Base-by-base conservation (phyloP, 805 yeast species). In the Yarrowia sp. region DNA sequence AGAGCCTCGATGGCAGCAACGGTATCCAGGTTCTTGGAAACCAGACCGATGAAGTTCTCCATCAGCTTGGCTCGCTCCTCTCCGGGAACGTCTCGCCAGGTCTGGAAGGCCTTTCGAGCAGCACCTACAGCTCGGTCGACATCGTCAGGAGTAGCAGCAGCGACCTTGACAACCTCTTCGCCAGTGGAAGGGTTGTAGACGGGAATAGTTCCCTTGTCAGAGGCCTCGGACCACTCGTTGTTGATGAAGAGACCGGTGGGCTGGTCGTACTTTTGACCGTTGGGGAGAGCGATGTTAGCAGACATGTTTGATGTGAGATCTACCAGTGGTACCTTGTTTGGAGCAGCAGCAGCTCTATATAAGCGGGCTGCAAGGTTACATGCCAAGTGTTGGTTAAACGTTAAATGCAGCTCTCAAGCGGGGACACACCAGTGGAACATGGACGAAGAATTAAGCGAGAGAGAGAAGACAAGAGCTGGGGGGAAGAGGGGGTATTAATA, bases 171-270 rank as follows among this genome's bases (percentile, higher is more conserved):
- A 68, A 88, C 82, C 67, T 81, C 81, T 72, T 87, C 89, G 75
- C 88, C 78, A 28, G 74, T 75, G 64, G 76, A 65, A 19, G 68
- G 73, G 67, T 70, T 71, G 65, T 82, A 82, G 16, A 81, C 83
- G 5, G 78, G 73, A 66, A 88, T 78, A 3, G 64, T 33, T 10
- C 56, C 64, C n/a, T 85, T 84, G 71, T 83, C 79, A 64, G 82
- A 83, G 64, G 83, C 82, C 35, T 77, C 76, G 8, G 89, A 81
- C 72, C 88, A 90, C 75, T 90, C 90, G 77, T 90, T 90, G 80
- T 90, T 88, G 75, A 92, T 90, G 81, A 90, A 92, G 71, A 92
- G 79, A 68, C 97, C 97, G 11, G 89, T 86, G 71, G 97, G 97
- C 79, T 89, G 96, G 61, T 84, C 81, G 73, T 87, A 88, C 36